Percentiles rank a stretch among this genome's conserved stretches.
These are phyloP conservation scores for Nicotiana paniculata DNA, from an alignment of 257 asterid species.

Conservation along the genomic window DNA sequence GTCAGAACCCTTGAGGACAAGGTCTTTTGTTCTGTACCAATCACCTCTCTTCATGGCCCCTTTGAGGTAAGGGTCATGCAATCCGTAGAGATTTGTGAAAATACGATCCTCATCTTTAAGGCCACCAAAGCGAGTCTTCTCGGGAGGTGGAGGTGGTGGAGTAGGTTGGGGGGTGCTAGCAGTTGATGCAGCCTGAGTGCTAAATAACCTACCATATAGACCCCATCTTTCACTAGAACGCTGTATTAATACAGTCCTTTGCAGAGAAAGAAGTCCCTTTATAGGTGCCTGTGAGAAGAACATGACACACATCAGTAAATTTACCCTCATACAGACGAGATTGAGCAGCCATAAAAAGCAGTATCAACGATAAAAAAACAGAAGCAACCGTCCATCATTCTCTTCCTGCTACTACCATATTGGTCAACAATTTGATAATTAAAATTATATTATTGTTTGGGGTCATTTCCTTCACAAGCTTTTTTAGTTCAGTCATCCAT, in stretches of 20 bases:
- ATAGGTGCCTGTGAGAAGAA: slow-evolving; percentile 58
- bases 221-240: slow-evolving; percentile 42
- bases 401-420: no score
- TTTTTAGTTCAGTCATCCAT: no score
- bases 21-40: slow-evolving; percentile 95
- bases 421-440: no score
- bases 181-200: slow-evolving; percentile 81
- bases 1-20: slow-evolving; percentile 84
- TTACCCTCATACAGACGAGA: neutral
- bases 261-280: slow-evolving; percentile 65
- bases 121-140: slow-evolving; percentile 93
- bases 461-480: no score
- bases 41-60: slow-evolving; percentile 99
- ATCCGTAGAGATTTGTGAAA: slow-evolving; percentile 84
- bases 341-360: neutral
- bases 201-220: slow-evolving; percentile 43
- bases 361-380: no score
- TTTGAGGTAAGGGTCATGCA: slow-evolving; percentile 89
- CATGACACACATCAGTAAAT: slow-evolving; percentile 4
- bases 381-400: no score
- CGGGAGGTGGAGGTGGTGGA: slow-evolving; percentile 98
- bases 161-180: slow-evolving; percentile 70
- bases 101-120: slow-evolving; percentile 97
- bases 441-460: no score
- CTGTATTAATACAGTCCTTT: slow-evolving; percentile 36